phyloP scores from a whole-genome alignment of 768 basidiomycete genomes.

The Filobasidium wieringae region DNA sequence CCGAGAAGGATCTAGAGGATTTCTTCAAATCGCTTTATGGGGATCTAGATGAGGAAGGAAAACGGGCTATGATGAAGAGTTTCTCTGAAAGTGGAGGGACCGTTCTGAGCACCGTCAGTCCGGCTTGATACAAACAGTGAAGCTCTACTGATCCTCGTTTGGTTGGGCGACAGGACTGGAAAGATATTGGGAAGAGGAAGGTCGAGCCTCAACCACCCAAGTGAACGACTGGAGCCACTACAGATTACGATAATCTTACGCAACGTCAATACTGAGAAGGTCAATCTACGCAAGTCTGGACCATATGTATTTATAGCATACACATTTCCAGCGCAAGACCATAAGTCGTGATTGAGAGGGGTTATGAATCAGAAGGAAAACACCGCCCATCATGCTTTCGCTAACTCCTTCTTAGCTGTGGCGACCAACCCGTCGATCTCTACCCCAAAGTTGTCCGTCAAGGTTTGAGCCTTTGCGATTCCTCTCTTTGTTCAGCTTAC shows the following conservation, averaged over 20 bases:
- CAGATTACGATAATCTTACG: no score
- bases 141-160: no score
- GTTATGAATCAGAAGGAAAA: no score
- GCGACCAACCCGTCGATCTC: slow-evolving; percentile 29
- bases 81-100: slow-evolving; percentile 92
- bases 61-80: slow-evolving; percentile 95
- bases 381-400: slow-evolving; percentile 24
- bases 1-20: slow-evolving; percentile 1
- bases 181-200: slow-evolving; percentile 58
- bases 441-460: slow-evolving; percentile 28
- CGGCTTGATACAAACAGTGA: no score
- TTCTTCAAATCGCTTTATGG: slow-evolving; percentile 50
- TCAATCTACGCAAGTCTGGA: no score
- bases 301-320: no score
- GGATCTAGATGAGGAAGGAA: slow-evolving; percentile 83
- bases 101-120: slow-evolving; percentile 79
- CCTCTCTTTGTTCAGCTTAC: not conserved
- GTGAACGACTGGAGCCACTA: no score
- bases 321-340: no score
- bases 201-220: not conserved
- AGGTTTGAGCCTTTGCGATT: slow-evolving; percentile 21
- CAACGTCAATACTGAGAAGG: no score
- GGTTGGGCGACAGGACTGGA: no score
- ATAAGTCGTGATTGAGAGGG: no score
- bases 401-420: slow-evolving; percentile 38